phyloP scores from a whole-genome alignment of 1,284 basidiomycete genomes.

The Apiotrichum brassicae region DNA sequence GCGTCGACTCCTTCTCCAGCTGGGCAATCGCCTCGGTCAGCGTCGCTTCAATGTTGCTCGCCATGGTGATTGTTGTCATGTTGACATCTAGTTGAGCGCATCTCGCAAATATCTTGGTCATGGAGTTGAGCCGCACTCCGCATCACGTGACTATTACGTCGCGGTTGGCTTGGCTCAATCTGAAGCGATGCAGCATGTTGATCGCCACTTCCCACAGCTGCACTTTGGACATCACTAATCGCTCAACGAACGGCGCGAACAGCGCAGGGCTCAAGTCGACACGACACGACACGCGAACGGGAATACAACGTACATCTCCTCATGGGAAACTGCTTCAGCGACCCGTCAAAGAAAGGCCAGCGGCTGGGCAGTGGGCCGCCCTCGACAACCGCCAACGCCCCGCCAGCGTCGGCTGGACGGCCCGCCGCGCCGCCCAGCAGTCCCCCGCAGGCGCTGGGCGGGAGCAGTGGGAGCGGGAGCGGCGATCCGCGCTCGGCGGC shows the following conservation, averaged over 20 bases:
- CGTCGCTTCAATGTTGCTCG: conserved; percentile 19
- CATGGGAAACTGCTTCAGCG: conserved; percentile 48
- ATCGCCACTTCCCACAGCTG: too few relatives aligned
- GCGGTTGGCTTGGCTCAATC: too few relatives aligned
- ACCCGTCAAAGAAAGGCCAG: conserved; percentile 40
- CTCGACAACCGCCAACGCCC: conserved; percentile 4
- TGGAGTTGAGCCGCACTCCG: too few relatives aligned
- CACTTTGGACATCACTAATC: too few relatives aligned
- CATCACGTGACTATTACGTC: too few relatives aligned
- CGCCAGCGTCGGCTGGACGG: background rate
- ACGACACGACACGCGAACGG: too few relatives aligned
- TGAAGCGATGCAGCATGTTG: too few relatives aligned
- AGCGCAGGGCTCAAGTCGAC: too few relatives aligned
- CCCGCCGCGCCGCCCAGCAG: background rate
- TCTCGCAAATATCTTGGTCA: too few relatives aligned
- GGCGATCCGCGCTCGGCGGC: conserved; percentile 36
- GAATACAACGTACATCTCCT: too few relatives aligned
- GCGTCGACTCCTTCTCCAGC: conserved; percentile 40
- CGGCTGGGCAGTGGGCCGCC: conserved; percentile 31
- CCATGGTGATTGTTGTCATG: conserved; percentile 4
- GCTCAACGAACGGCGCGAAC: too few relatives aligned
- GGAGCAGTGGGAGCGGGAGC: background rate
- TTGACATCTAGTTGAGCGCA: background rate
- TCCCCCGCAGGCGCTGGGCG: conserved; percentile 25
- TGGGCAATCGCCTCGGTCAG: conserved; percentile 34